Percentiles rank a stretch among this genome's conserved stretches.
phyloP scores from a whole-genome alignment of 306 rosid genomes.

The Pachyrhizus erosus region DNA sequence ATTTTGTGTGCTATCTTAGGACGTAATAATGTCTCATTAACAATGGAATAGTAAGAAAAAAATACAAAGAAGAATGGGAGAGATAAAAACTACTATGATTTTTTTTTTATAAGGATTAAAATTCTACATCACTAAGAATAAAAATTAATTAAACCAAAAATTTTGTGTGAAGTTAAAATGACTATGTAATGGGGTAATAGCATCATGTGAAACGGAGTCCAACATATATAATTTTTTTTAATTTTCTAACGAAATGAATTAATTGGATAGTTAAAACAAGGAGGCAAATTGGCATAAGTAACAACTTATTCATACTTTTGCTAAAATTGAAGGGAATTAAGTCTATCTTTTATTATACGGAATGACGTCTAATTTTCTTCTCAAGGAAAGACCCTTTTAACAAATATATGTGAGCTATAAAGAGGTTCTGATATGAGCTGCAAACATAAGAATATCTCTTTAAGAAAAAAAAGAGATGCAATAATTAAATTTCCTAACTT shows the following conservation, averaged over 20 bases:
- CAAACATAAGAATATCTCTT: background rate
- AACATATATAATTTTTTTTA: background rate
- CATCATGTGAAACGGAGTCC: background rate
- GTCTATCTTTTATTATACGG: no score
- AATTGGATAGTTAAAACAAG: background rate
- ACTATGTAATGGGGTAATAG: background rate
- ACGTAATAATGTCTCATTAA: background rate
- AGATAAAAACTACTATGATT: no score
- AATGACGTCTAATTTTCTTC: background rate
- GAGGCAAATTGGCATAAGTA: background rate
- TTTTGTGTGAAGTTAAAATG: background rate
- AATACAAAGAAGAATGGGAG: no score
- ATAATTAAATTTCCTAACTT: slow-evolving; percentile 9
- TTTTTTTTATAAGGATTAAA: no score
- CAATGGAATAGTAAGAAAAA: no score
- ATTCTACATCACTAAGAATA: background rate
- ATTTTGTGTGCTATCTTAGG: background rate
- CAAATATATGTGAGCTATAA: background rate
- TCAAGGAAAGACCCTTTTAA: background rate
- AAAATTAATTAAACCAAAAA: background rate
- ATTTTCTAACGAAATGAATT: background rate
- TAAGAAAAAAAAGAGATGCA: background rate
- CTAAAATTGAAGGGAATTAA: background rate
- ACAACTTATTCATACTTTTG: background rate
- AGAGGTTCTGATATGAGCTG: background rate